Base-by-base conservation (phyloP, 1,284 basidiomycete species). In the Ganoderma meredithae region DNA sequence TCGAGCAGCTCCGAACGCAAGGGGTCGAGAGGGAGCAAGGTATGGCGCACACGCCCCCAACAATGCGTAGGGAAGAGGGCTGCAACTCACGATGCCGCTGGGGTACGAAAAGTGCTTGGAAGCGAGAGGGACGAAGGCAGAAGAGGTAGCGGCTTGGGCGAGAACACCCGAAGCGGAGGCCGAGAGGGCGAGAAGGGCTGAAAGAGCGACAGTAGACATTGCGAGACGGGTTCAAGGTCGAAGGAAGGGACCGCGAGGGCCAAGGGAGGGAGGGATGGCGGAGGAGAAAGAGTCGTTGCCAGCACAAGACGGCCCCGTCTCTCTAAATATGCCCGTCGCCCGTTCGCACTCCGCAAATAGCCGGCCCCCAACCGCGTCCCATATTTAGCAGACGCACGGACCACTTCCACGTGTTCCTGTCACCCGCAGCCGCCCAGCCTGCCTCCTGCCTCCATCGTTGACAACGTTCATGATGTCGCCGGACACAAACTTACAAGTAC, bases 51-150 rank as follows among this genome's bases (percentile, higher is more conserved):
- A 36, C 7, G 7, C 36, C 7, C 3, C 36, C 7, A 36, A 36
- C 7, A 9, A 36, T 1, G 36, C 36, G 2, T 2, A 9, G 40
- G 47, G 19, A n/a, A 31, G 17, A 22, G 22, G 22, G 3, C 3
- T 1, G 27, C 27, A 3, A 79, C 84, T 69, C 56, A 88, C 89
- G 31, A 90, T 60, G n/a, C 58, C 81, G 47, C 72, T 72, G 1
- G 86, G 85, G 70, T 88, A 88, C 0, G 82, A 67, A 73, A 84
- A 90, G 59, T 80, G 80, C 73, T 89, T 87, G 64, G 77, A 78
- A 10, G 84, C 85, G 36, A 91, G 83, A 1, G 90, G 87, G 0
- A 81, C 82, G 59, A 73, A 73, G 71, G 63, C 65, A 63, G 71
- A 65, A 22, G 74, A 49, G 59, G 70, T 67, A 53, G 67, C 49